phyloP scores from a whole-genome alignment of 2,329 filamentous ascomycete genomes.

The Sclerotiophoma versabilis region DNA sequence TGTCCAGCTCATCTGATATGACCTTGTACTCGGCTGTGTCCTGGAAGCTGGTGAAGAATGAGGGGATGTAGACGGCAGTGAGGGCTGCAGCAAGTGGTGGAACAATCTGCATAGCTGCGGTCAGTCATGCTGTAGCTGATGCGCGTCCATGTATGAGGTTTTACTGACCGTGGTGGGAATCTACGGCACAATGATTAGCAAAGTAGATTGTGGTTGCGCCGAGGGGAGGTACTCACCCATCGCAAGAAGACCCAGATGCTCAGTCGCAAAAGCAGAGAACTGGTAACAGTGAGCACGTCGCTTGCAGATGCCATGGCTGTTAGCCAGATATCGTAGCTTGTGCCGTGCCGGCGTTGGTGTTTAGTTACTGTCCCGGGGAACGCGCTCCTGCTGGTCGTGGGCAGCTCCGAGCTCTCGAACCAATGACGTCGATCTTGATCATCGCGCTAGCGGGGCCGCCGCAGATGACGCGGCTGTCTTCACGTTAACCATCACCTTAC shows the following conservation, averaged over 20 bases:
- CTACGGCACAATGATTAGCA: conserved; percentile 21
- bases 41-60: conserved; percentile 67
- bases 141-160: neutral
- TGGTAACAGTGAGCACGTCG: conserved; percentile 46
- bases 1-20: conserved; percentile 65
- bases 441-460: neutral
- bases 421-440: conserved; percentile 8
- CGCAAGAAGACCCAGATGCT: conserved; percentile 66
- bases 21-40: conserved; percentile 65
- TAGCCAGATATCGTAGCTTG: conserved; percentile 17
- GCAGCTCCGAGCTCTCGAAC: conserved; percentile 1
- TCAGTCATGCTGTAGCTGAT: neutral
- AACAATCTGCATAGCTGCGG: conserved; percentile 35
- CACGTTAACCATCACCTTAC: neutral
- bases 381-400: neutral
- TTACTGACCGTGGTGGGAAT: conserved; percentile 43
- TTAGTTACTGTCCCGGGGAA: neutral
- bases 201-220: neutral
- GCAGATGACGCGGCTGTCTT: conserved; percentile 2
- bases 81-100: conserved; percentile 63
- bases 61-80: conserved; percentile 70
- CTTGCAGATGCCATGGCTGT: conserved; percentile 44
- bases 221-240: conserved; percentile 61
- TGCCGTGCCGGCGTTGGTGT: conserved; percentile 16
- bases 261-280: conserved; percentile 60